Evolutionary conservation across 2,329 filamentous ascomycete species (phyloP).

Genomic region (Aspergillus transmontanensis): DNA sequence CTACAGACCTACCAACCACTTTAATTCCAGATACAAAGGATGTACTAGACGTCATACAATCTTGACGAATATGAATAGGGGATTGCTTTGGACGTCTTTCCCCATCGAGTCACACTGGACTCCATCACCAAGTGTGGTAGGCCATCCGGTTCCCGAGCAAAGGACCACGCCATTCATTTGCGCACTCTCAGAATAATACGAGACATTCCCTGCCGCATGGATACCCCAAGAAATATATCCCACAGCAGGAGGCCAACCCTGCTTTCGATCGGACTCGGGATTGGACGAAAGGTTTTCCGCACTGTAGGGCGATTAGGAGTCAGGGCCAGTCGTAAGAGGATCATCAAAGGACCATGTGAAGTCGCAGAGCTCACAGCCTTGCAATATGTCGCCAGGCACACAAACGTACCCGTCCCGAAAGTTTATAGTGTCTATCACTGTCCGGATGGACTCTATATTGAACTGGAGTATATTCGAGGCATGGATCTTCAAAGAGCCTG

Average conservation of each 20-base stretch:
- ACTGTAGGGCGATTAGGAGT: too few species aligned
- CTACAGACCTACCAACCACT: neutral
- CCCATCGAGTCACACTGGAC: neutral
- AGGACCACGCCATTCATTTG: too few species aligned
- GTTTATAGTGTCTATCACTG: neutral
- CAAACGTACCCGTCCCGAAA: neutral
- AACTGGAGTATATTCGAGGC: neutral
- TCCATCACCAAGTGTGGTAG: neutral
- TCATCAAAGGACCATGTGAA: too few species aligned
- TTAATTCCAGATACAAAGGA: neutral
- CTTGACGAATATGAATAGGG: neutral
- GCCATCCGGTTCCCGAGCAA: too few species aligned
- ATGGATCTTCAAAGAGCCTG: neutral
- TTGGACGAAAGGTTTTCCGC: too few species aligned
- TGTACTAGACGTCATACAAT: neutral
- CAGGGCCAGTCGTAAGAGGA: too few species aligned
- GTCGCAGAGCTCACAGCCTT: too few species aligned
- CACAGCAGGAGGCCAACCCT: too few species aligned
- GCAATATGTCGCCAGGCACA: neutral
- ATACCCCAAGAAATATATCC: too few species aligned
- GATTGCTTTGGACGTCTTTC: neutral
- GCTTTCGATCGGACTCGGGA: too few species aligned
- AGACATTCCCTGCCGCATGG: neutral
- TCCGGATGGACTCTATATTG: neutral
- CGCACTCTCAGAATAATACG: too few species aligned